These are phyloP conservation scores for Fusarium sp. DNA, from an alignment of 2,329 filamentous ascomycete species.

Conservation along the genomic window DNA sequence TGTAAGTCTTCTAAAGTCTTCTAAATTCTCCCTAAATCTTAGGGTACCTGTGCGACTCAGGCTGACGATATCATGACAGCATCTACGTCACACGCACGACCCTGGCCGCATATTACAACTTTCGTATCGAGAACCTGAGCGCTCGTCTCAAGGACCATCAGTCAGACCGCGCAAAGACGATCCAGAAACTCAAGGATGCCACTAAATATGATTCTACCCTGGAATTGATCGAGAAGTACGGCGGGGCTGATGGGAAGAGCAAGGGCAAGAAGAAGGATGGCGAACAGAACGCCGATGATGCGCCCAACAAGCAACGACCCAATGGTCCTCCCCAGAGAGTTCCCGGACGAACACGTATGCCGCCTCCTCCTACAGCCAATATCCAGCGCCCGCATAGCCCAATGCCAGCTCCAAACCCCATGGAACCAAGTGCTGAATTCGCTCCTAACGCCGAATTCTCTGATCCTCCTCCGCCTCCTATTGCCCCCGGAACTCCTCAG, in stretches of 20 bases:
- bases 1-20: constrained; percentile 61
- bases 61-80: constrained; percentile 55
- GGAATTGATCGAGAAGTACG: constrained; percentile 93
- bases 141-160: constrained; percentile 77
- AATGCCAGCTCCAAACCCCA: constrained; percentile 41
- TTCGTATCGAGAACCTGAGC: constrained; percentile 77
- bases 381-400: constrained; percentile 57
- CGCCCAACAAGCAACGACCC: constrained; percentile 23
- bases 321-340: constrained; percentile 18
- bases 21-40: constrained; percentile 54
- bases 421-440: constrained; percentile 69
- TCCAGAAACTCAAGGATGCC: constrained; percentile 92
- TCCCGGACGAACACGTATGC: constrained; percentile 57
- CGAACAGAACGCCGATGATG: constrained; percentile 20
- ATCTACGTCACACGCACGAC: constrained; percentile 79
- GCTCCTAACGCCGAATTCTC: constrained; percentile 71
- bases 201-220: constrained; percentile 97
- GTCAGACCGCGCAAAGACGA: constrained; percentile 83
- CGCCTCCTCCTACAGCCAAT: constrained; percentile 71
- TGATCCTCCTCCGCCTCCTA: constrained; percentile 49
- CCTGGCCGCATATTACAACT: constrained; percentile 79
- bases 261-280: constrained; percentile 44
- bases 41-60: neutral
- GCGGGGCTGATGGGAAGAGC: constrained; percentile 66
- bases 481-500: constrained; percentile 47